Evolutionary conservation across 2,329 filamentous ascomycete genomes (phyloP), one percentile per base, ranked within the genome.

Genomic region (Calonectria leucothoes): DNA sequence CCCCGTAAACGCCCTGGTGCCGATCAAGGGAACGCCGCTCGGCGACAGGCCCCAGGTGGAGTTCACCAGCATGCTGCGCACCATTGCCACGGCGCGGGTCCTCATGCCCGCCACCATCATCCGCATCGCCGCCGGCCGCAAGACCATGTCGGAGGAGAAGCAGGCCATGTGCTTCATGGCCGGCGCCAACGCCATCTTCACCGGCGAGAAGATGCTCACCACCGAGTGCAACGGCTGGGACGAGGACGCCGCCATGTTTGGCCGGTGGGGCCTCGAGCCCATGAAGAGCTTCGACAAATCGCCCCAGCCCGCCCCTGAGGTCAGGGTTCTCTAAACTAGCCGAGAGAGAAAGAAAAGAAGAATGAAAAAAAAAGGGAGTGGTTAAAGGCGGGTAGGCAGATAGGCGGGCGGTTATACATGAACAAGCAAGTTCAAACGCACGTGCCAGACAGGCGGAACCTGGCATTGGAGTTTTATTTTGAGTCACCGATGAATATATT

Each of bases 181-280:
- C 0, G 95, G 95, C 17, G 95, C 95, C 1, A 98, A 98, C 80
- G 95, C 95, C n/a, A 93, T 98, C 39, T 98, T 98, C 82, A 98
- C 95, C 0, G 95, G 95, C 11, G 95, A 98, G 87, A 98, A 96
- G 89, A 98, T 98, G 95, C 84, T 98, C 85, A 98, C 95, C 6
- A 98, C 95, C 0, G 94, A 95, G 71, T 97, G 95, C 82, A 96
- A 95, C 78, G 94, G 95, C 35, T 98, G 94, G 94, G 95, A 97
- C 75, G 94, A 97, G 84, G 95, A 98, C 81, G 92, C 91, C 75
- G 92, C 87, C 51, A 94, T 98, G 92, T 97, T 98, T 85, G 90
- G 92, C 2, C 90, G 91, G 66, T 98, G 95, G 94, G 95, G 95
- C 0, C 86, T 97, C 72, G 89, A 91, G 81, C 94, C 95, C 1